phyloP scores from a whole-genome alignment of 495 filamentous ascomycete genomes.

The Cercophora newfieldiana region DNA sequence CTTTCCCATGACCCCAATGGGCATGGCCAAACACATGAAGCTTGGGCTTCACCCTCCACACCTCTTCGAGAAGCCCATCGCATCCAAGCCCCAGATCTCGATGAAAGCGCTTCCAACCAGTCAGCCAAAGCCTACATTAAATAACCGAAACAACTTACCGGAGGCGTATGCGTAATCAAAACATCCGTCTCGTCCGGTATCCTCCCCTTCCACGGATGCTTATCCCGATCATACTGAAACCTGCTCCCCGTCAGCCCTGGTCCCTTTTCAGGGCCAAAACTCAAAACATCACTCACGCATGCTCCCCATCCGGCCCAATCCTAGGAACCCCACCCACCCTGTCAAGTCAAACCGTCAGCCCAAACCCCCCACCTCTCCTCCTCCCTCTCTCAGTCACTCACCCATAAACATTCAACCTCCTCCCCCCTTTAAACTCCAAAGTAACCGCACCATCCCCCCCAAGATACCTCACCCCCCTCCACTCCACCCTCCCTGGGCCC shows the following conservation, averaged over 20 bases:
- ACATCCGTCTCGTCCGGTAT: constrained; percentile 78
- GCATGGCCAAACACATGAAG: constrained; percentile 92
- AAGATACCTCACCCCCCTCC: constrained; percentile 53
- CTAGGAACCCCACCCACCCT: not conserved
- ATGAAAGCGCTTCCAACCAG: constrained; percentile 58
- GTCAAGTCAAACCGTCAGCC: not conserved
- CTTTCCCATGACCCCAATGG: constrained; percentile 66
- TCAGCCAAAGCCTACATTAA: not conserved
- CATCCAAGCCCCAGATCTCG: constrained; percentile 78
- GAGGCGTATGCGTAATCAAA: constrained; percentile 76
- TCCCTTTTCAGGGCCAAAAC: not conserved
- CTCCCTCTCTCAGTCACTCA: constrained; percentile 47
- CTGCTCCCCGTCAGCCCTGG: constrained; percentile 27
- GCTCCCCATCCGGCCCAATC: not conserved
- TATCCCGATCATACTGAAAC: constrained; percentile 47
- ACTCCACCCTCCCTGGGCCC: constrained; percentile 38
- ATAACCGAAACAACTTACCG: constrained; percentile 31
- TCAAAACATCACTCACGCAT: not conserved
- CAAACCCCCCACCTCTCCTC: constrained; percentile 22
- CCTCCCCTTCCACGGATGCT: constrained; percentile 48
- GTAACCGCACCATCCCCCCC: constrained; percentile 42
- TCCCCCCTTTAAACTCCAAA: constrained; percentile 51
- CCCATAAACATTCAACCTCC: constrained; percentile 56
- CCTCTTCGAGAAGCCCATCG: constrained; percentile 67
- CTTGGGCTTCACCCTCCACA: constrained; percentile 75